Evolutionary conservation across 1,284 basidiomycete species (phyloP).

Genomic region (Microbotryum silenes-acaulis): DNA sequence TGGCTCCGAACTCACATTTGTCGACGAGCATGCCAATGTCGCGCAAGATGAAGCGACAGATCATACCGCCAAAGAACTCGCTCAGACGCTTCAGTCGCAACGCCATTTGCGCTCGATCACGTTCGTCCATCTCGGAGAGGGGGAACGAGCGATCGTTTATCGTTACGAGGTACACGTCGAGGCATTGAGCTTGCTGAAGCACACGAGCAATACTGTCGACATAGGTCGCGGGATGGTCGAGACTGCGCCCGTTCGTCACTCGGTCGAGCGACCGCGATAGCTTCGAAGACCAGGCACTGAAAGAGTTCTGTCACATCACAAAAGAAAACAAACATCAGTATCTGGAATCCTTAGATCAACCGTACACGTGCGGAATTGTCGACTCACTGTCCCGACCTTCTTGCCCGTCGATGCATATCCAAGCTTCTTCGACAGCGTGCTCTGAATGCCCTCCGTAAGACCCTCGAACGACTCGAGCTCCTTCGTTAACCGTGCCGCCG

Average conservation of each 20-base stretch:
- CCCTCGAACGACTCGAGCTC: constrained; percentile 65
- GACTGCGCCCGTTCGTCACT: constrained; percentile 72
- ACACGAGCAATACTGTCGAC: constrained; percentile 68
- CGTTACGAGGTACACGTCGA: constrained; percentile 55
- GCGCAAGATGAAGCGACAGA: constrained; percentile 83
- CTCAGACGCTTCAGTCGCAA: constrained; percentile 66
- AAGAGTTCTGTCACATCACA: constrained; percentile 31
- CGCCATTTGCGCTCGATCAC: constrained; percentile 58
- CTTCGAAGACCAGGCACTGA: constrained; percentile 64
- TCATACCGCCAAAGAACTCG: constrained; percentile 83
- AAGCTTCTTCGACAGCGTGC: constrained; percentile 64
- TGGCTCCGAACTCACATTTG: constrained; percentile 53
- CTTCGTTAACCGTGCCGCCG: constrained; percentile 52
- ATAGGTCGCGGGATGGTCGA: constrained; percentile 80
- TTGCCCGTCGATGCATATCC: constrained; percentile 71
- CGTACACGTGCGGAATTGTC: neutral
- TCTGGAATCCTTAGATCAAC: neutral
- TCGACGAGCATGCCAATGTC: constrained; percentile 61
- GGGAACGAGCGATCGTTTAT: constrained; percentile 45
- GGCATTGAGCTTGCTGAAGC: constrained; percentile 64
- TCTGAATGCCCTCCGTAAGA: constrained; percentile 63
- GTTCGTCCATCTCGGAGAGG: constrained; percentile 48
- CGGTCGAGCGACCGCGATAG: constrained; percentile 77
- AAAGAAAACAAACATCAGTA: neutral
- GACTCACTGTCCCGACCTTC: constrained; percentile 60